Conservation (phyloP, 2,329 filamentous ascomycete genomes). For the Penicillium decumbens region DNA sequence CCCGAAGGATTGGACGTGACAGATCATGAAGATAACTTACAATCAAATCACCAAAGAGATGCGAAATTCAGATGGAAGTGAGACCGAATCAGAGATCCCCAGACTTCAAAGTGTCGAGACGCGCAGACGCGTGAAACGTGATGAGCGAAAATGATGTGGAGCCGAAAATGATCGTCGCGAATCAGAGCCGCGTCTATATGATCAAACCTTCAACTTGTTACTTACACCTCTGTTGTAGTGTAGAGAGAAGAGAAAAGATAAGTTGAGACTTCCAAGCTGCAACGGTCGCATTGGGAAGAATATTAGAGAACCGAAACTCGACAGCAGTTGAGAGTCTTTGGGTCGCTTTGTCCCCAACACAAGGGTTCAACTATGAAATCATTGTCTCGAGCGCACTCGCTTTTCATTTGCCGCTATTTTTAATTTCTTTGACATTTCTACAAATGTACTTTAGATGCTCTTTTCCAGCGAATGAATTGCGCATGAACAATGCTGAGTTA, state of each 20-base stretch:
- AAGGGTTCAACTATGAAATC: background rate
- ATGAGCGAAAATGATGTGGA: conserved; percentile 16
- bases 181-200: background rate
- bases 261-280: background rate
- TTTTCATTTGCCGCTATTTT: conserved; percentile 2
- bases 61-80: background rate
- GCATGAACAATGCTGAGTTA: conserved; percentile 1
- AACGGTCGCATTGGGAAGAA: background rate
- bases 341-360: background rate
- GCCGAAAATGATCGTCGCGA: conserved; percentile 1
- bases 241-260: background rate
- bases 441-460: background rate
- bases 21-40: background rate
- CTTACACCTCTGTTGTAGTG: background rate
- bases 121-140: conserved; percentile 27
- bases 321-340: background rate
- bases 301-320: background rate
- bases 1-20: background rate
- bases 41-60: background rate
- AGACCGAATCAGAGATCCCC: conserved; percentile 12
- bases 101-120: conserved; percentile 12
- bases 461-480: conserved; percentile 3
- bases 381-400: background rate
- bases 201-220: background rate
- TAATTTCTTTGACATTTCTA: conserved; percentile 1